Evolutionary conservation across 177 flowering plant species (phyloP).

Genomic region (Vitis hybrid): DNA sequence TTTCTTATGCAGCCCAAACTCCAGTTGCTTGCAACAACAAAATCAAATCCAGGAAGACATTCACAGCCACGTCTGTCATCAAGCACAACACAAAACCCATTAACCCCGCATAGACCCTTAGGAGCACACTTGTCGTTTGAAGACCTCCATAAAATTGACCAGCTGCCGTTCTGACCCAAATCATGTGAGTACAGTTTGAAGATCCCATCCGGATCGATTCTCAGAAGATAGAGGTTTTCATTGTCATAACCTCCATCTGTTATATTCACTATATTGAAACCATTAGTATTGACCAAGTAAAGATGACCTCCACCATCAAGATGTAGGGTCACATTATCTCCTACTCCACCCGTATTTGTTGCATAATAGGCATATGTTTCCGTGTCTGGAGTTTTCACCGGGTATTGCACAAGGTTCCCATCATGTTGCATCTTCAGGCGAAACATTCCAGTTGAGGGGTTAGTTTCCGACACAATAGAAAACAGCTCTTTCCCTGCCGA

Average conservation of each 20-base stretch:
- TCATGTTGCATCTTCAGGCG: constrained; percentile 5
- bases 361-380: constrained; percentile 3
- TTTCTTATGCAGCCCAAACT: constrained; percentile 15
- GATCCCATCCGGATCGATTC: constrained; percentile 17
- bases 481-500: not conserved
- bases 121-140: not conserved
- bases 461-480: not conserved
- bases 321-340: constrained; percentile 5
- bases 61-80: not conserved
- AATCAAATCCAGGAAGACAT: constrained; percentile 18
- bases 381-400: not conserved
- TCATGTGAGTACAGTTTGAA: constrained; percentile 8
- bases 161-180: not conserved
- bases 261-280: not conserved
- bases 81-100: not conserved
- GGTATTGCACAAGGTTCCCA: constrained; percentile 8
- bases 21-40: not conserved
- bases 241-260: not conserved
- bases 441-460: constrained; percentile 2
- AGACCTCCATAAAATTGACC: constrained; percentile 11
- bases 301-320: constrained; percentile 11
- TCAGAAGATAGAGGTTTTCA: not conserved
- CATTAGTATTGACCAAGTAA: not conserved
- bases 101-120: constrained; percentile 13
- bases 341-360: not conserved